Conservation (phyloP, 495 filamentous ascomycete genomes). For the Penicillium silybi region DNA sequence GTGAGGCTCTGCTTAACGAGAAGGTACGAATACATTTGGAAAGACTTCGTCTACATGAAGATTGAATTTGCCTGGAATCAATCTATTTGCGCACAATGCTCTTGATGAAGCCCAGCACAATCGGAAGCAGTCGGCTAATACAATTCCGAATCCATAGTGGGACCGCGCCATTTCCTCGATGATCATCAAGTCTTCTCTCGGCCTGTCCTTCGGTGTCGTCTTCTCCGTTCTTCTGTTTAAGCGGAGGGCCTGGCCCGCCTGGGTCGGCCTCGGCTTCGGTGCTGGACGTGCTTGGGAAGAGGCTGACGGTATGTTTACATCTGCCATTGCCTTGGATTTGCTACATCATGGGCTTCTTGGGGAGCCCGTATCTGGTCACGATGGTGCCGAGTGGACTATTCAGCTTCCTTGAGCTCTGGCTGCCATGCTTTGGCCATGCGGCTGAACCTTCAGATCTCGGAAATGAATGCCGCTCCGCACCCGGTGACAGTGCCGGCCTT, state of each 20-base stretch:
- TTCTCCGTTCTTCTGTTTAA: constrained; percentile 98
- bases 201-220: constrained; percentile 92
- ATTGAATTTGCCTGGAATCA: not conserved
- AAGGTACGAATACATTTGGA: constrained; percentile 58
- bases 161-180: constrained; percentile 95
- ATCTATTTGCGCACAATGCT: not conserved
- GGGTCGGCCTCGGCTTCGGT: constrained; percentile 88
- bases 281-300: constrained; percentile 96
- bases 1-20: constrained; percentile 90
- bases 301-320: constrained; percentile 47
- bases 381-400: not conserved
- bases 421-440: not conserved
- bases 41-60: not conserved
- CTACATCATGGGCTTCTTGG: not conserved
- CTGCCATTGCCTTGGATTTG: constrained; percentile 1
- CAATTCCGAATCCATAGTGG: constrained; percentile 61
- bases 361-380: not conserved
- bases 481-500: not conserved
- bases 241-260: constrained; percentile 92
- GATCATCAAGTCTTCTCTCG: constrained; percentile 90
- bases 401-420: not conserved
- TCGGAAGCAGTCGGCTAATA: constrained; percentile 17
- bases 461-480: not conserved
- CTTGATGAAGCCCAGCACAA: not conserved
- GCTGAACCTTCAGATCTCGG: not conserved